Evolutionary conservation across 768 basidiomycete genomes (phyloP), one percentile per base, ranked within the genome.

Genomic region (Pisolithus orientalis): DNA sequence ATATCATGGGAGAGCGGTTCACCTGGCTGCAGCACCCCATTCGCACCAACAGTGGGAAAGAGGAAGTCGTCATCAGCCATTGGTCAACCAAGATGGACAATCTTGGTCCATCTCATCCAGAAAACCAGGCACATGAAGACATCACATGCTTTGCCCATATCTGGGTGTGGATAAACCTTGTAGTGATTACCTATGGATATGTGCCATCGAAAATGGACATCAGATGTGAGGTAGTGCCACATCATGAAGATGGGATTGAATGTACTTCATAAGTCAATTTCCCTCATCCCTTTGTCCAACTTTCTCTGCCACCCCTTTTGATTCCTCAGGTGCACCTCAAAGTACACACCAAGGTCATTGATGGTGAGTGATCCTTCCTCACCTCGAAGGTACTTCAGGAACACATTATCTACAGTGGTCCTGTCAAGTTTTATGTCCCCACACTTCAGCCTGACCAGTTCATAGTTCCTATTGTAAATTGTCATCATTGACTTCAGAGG

Each of bases 391-490:
- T 39, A 57, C 6, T 39, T 53, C n/a, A 9, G 31, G 34, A 56
- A 29, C 0, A 58, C 37, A 0, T 6, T 37, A 14, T 58, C 21
- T 6, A 58, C 24, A 4, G 40, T 14, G 0, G 5, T 25, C 3
- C 17, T 21, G 29, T 5, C 6, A 6, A 44, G 13, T 2, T 47
- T 58, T 21, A 72, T 39, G 37, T 72, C 55, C 4, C 54, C 44
- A 8, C 52, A 6, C 31, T 63, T 58, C 1, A 73, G 31, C 8
- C 59, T 55, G 9, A 65, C 50, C 1, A 64, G 52, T 53, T 73
- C 70, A 37, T 67, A 69, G 54, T 65, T 66, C 40, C 70, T 72
- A 38, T 5, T 3, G 21, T 21, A 21, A 21, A 21, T 21, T 21
- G 21, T 21, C 21, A 21, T 21, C 21, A 21, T 21, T 2, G 38